Evolutionary conservation across 2,329 filamentous ascomycete species (phyloP).

Genomic region (Colletotrichum sojae): DNA sequence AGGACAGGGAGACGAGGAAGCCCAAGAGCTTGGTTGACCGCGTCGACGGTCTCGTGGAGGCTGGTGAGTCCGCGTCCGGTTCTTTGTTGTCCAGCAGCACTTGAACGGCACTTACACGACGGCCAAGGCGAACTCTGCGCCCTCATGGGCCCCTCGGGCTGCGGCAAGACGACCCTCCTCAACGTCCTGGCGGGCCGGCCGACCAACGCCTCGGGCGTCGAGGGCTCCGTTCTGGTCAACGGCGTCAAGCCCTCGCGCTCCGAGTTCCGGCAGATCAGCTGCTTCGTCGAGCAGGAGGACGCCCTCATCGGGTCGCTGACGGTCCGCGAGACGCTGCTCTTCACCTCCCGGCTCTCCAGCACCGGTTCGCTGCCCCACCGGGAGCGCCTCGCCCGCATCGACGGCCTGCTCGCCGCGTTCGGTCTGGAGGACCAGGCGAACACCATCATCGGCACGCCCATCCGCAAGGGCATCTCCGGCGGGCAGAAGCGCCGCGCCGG

Average conservation of each 20-base stretch:
- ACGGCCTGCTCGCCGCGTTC: slow-evolving; percentile 78
- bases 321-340: slow-evolving; percentile 83
- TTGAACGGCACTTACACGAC: background rate
- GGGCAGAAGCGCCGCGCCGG: slow-evolving; percentile 87
- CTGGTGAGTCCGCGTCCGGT: slow-evolving; percentile 59
- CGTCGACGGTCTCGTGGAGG: slow-evolving; percentile 74
- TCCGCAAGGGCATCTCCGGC: slow-evolving; percentile 86
- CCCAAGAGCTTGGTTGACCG: slow-evolving; percentile 74
- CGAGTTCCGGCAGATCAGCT: slow-evolving; percentile 75
- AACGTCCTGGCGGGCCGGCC: slow-evolving; percentile 80
- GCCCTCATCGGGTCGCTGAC: slow-evolving; percentile 86
- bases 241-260: slow-evolving; percentile 66
- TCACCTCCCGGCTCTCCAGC: slow-evolving; percentile 79
- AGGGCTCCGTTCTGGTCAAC: slow-evolving; percentile 73
- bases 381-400: slow-evolving; percentile 64
- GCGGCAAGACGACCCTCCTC: slow-evolving; percentile 87
- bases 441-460: slow-evolving; percentile 84
- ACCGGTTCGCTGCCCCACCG: slow-evolving; percentile 48
- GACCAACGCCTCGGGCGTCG: slow-evolving; percentile 67
- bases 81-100: slow-evolving; percentile 7
- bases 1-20: slow-evolving; percentile 76
- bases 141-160: slow-evolving; percentile 82
- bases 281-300: slow-evolving; percentile 92
- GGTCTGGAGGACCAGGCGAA: slow-evolving; percentile 79
- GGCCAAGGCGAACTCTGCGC: slow-evolving; percentile 77